These are phyloP conservation scores for Saccharomycodes ludwigii DNA, from an alignment of 805 yeast genomes.

Conservation along the genomic window DNA sequence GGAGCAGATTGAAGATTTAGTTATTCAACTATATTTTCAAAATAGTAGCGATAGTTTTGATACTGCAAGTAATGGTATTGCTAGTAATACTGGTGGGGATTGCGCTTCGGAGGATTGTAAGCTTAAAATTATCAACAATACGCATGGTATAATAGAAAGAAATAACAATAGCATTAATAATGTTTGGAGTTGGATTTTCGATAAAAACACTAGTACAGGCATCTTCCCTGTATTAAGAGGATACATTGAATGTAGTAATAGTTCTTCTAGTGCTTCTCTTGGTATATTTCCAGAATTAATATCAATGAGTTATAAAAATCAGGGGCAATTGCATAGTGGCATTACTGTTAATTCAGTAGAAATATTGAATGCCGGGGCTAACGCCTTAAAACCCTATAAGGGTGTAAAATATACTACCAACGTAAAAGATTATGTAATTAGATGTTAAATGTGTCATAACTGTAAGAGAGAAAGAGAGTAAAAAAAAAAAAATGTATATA, in stretches of 20 bases:
- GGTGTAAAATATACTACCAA: constrained; percentile 77
- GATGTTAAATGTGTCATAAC: too few relatives aligned
- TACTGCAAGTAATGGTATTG: too few relatives aligned
- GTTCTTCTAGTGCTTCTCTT: too few relatives aligned
- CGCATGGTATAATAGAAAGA: constrained; percentile 69
- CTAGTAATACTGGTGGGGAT: too few relatives aligned
- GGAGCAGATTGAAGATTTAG: constrained; percentile 35
- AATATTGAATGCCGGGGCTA: constrained; percentile 46
- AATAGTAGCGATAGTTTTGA: too few relatives aligned
- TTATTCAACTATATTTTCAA: constrained; percentile 29
- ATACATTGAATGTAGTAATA: constrained; percentile 24
- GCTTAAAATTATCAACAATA: constrained; percentile 47
- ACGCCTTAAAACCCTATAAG: constrained; percentile 65
- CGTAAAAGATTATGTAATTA: not conserved
- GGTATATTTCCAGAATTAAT: constrained; percentile 6
- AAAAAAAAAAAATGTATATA: too few relatives aligned
- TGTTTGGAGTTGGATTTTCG: constrained; percentile 66
- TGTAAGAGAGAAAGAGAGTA: too few relatives aligned
- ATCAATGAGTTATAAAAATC: constrained; percentile 33
- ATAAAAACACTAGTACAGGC: constrained; percentile 46
- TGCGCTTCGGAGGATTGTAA: constrained; percentile 17
- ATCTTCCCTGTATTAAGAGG: constrained; percentile 60
- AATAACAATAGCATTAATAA: constrained; percentile 31
- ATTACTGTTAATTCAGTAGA: constrained; percentile 53
- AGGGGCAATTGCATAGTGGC: constrained; percentile 69